phyloP scores from a whole-genome alignment of 1,284 basidiomycete genomes.

The Amylostereum chailletii region DNA sequence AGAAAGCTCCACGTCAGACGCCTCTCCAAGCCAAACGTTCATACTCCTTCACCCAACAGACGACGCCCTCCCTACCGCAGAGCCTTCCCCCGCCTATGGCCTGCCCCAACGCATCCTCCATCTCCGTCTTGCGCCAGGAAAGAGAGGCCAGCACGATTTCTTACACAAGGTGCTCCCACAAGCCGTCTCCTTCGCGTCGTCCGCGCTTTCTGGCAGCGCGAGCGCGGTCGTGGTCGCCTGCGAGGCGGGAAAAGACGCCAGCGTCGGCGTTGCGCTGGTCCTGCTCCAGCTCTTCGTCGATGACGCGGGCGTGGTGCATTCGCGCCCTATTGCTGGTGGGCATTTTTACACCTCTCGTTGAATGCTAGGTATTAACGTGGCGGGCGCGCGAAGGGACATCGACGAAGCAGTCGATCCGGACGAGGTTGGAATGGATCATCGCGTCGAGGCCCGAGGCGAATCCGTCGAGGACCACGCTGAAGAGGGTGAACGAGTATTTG shows the following conservation, averaged over 20 bases:
- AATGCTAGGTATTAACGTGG: background rate
- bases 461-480: slow-evolving; percentile 67
- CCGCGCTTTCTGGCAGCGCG: slow-evolving; percentile 26
- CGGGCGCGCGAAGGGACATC: slow-evolving; percentile 8
- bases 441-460: slow-evolving; percentile 62
- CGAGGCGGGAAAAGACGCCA: slow-evolving; percentile 47
- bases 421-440: slow-evolving; percentile 76
- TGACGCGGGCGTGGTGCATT: slow-evolving; percentile 32
- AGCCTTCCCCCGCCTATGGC: background rate
- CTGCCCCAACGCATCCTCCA: slow-evolving; percentile 14
- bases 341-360: slow-evolving; percentile 3
- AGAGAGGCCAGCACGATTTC: slow-evolving; percentile 45
- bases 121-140: slow-evolving; percentile 32
- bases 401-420: slow-evolving; percentile 55
- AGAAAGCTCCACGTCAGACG: slow-evolving; percentile 3
- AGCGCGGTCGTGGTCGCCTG: slow-evolving; percentile 43
- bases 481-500: slow-evolving; percentile 72
- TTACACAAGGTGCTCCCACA: slow-evolving; percentile 40
- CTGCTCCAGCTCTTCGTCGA: slow-evolving; percentile 53
- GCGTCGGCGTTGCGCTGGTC: slow-evolving; percentile 54
- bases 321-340: slow-evolving; percentile 3
- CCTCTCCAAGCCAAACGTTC: slow-evolving; percentile 1
- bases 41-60: slow-evolving; percentile 2
- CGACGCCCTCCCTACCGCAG: background rate
- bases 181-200: slow-evolving; percentile 37